These are phyloP conservation scores for Chaetomium globosum DNA, from an alignment of 2,329 filamentous ascomycete species.

Conservation along the genomic window DNA sequence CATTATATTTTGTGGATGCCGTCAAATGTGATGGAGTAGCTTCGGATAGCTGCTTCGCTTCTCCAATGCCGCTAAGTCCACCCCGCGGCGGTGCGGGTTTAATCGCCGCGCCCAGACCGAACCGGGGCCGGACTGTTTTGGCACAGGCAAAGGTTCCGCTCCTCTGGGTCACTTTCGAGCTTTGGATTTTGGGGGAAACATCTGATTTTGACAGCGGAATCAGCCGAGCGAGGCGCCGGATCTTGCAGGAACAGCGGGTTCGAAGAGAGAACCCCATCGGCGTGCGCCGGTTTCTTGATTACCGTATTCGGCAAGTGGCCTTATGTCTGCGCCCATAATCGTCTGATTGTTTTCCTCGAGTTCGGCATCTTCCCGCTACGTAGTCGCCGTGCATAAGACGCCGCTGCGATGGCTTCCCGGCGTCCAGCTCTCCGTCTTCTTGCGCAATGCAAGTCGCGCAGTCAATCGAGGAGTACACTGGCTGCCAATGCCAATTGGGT, in stretches of 20 bases:
- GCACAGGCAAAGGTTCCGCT: slow-evolving; percentile 24
- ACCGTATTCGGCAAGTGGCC: slow-evolving; percentile 34
- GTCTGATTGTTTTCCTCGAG: slow-evolving; percentile 30
- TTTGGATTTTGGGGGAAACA: slow-evolving; percentile 29
- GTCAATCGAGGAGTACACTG: slow-evolving; percentile 28
- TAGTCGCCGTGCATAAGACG: slow-evolving; percentile 23
- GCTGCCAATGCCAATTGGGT: slow-evolving; percentile 2
- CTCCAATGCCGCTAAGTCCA: slow-evolving; percentile 10
- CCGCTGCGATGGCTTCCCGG: slow-evolving; percentile 35
- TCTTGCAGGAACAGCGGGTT: neutral
- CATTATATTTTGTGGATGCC: neutral
- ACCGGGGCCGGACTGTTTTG: slow-evolving; percentile 8
- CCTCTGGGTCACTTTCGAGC: slow-evolving; percentile 18
- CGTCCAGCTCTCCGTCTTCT: slow-evolving; percentile 32
- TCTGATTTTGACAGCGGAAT: slow-evolving; percentile 33
- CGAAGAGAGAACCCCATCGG: slow-evolving; percentile 19
- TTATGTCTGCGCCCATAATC: slow-evolving; percentile 36
- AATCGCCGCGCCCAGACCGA: slow-evolving; percentile 1
- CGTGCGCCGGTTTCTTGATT: slow-evolving; percentile 22
- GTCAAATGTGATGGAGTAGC: neutral
- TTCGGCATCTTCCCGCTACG: slow-evolving; percentile 17
- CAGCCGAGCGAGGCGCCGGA: slow-evolving; percentile 29
- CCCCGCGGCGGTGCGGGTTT: neutral
- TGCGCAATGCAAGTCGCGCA: slow-evolving; percentile 35
- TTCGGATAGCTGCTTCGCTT: slow-evolving; percentile 10